These are phyloP conservation scores for Stagonosporopsis chrysanthemi DNA, from an alignment of 2,329 filamentous ascomycete genomes.

Conservation along the genomic window DNA sequence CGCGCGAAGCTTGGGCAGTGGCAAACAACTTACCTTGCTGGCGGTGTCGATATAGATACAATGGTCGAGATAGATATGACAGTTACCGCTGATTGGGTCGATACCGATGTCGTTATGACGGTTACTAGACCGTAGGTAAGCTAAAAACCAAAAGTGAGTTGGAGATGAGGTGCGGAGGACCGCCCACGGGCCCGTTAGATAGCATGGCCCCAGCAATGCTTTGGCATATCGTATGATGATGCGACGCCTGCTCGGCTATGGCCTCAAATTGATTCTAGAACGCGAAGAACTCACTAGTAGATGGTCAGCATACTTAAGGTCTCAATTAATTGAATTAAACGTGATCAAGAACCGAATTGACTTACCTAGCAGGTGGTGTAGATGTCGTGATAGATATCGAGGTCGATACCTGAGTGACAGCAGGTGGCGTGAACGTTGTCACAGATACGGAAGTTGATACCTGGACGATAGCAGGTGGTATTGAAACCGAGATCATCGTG, in stretches of 20 bases:
- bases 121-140: neutral
- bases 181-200: no score
- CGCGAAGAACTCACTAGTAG: neutral
- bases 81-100: neutral
- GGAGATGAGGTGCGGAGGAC: no score
- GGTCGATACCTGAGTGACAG: neutral
- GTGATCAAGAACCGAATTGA: neutral
- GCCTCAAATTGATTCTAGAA: no score
- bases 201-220: no score
- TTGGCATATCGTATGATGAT: no score
- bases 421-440: neutral
- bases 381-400: neutral
- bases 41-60: neutral
- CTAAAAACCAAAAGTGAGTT: neutral
- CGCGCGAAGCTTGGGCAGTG: neutral
- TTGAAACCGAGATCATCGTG: neutral
- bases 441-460: neutral
- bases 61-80: neutral
- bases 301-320: neutral
- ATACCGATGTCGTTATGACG: neutral
- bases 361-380: neutral
- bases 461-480: neutral
- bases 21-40: neutral
- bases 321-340: no score
- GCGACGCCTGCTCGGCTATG: no score